These are phyloP conservation scores for Phyllosticta paracitricarpa DNA, from an alignment of 2,329 filamentous ascomycete genomes.

Conservation along the genomic window DNA sequence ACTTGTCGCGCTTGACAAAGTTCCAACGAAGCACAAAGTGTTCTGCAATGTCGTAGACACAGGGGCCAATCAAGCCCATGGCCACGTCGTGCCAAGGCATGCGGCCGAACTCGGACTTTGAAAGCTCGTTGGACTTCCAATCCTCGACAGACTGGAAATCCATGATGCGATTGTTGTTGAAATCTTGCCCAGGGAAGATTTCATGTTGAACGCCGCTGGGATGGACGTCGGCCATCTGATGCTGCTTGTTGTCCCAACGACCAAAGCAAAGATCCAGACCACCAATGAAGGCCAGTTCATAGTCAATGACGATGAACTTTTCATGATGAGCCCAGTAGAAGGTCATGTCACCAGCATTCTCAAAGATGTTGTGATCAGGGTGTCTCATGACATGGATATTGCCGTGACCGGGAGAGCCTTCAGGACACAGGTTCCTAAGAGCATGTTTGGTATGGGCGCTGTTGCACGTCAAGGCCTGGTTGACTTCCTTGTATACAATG, in stretches of 20 bases:
- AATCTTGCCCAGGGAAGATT: conserved; percentile 91
- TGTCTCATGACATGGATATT: conserved; percentile 88
- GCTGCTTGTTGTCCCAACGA: conserved; percentile 81
- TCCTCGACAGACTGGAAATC: conserved; percentile 86
- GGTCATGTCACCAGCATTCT: conserved; percentile 91
- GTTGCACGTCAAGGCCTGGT: conserved; percentile 66
- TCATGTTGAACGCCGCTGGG: conserved; percentile 73
- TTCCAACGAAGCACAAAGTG: conserved; percentile 96
- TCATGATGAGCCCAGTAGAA: conserved; percentile 98
- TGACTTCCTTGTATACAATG: conserved; percentile 77
- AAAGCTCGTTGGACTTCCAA: conserved; percentile 88
- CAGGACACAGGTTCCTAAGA: conserved; percentile 65
- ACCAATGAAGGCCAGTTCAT: conserved; percentile 82
- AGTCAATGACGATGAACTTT: conserved; percentile 94
- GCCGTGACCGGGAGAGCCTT: conserved; percentile 70
- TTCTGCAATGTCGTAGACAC: conserved; percentile 87
- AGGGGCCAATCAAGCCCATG: conserved; percentile 83
- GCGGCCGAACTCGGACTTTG: conserved; percentile 80
- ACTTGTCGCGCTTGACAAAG: conserved; percentile 93
- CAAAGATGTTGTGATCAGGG: conserved; percentile 88
- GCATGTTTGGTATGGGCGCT: conserved; percentile 87
- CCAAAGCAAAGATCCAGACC: conserved; percentile 94
- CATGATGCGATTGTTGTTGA: conserved; percentile 95
- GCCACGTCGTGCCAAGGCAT: conserved; percentile 99
- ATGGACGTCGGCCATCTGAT: conserved; percentile 78